A percentile compares a stretch with the other conserved stretches of the same genome.
Evolutionary conservation across 2,329 filamentous ascomycete genomes (phyloP).

Genomic region (Scedosporium dehoogii): DNA sequence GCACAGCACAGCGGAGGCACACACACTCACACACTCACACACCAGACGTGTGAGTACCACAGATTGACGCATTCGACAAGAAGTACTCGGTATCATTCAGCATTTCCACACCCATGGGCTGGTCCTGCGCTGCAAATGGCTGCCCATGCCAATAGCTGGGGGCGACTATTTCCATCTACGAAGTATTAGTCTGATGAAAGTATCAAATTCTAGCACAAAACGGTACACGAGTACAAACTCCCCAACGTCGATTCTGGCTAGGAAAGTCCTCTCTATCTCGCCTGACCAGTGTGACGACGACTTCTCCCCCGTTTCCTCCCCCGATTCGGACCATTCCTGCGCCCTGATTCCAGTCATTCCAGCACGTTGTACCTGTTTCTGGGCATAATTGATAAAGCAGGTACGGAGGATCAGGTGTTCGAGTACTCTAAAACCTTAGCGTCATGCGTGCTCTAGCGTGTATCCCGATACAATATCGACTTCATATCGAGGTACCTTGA

Average conservation of each 20-base stretch:
- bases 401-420: not conserved
- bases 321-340: not conserved
- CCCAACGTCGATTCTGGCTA: too few relatives aligned
- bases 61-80: not conserved
- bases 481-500: not conserved
- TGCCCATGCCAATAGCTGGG: not conserved
- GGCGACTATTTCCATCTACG: not conserved
- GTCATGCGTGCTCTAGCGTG: not conserved
- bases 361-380: slow-evolving; percentile 10
- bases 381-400: slow-evolving; percentile 9
- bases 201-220: not conserved
- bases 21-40: too few relatives aligned
- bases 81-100: not conserved
- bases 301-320: not conserved
- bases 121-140: not conserved
- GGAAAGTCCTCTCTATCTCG: not conserved
- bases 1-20: not conserved
- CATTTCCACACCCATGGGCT: not conserved
- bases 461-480: not conserved
- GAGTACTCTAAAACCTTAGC: not conserved
- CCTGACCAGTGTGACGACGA: not conserved
- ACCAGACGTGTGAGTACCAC: not conserved
- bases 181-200: not conserved
- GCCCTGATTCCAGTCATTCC: slow-evolving; percentile 1
- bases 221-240: too few relatives aligned